These are phyloP conservation scores for Magnaporthales sp. DNA, from an alignment of 2,329 filamentous ascomycete species.

Conservation along the genomic window DNA sequence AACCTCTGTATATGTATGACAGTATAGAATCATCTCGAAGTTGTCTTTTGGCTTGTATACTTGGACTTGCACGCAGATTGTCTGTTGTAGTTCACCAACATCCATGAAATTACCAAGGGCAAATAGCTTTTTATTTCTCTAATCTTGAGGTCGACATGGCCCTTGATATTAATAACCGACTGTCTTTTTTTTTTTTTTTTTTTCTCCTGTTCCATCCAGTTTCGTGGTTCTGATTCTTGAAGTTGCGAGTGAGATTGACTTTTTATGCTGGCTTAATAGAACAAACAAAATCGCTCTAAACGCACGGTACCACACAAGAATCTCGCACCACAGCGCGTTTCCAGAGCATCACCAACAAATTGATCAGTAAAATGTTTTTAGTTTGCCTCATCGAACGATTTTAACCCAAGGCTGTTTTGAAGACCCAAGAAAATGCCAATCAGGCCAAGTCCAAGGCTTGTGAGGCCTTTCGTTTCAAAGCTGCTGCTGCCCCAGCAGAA, in stretches of 20 bases:
- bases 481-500: background rate
- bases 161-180: background rate
- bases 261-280: background rate
- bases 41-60: background rate
- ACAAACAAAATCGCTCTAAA: background rate
- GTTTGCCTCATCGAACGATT: background rate
- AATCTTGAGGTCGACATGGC: background rate
- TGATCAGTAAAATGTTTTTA: background rate
- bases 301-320: background rate
- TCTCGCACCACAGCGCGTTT: background rate
- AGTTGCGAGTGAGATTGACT: background rate
- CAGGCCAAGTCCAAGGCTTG: background rate
- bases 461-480: background rate
- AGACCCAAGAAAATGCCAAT: background rate
- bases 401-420: background rate
- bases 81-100: too few species aligned
- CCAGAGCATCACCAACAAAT: background rate
- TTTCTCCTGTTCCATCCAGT: background rate
- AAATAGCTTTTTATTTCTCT: background rate
- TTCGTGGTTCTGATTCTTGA: background rate
- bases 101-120: background rate
- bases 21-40: background rate
- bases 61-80: background rate
- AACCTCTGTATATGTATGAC: constrained; percentile 8
- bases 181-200: background rate